These are phyloP conservation scores for Trametes gibbosa DNA, from an alignment of 768 basidiomycete genomes.

Conservation along the genomic window DNA sequence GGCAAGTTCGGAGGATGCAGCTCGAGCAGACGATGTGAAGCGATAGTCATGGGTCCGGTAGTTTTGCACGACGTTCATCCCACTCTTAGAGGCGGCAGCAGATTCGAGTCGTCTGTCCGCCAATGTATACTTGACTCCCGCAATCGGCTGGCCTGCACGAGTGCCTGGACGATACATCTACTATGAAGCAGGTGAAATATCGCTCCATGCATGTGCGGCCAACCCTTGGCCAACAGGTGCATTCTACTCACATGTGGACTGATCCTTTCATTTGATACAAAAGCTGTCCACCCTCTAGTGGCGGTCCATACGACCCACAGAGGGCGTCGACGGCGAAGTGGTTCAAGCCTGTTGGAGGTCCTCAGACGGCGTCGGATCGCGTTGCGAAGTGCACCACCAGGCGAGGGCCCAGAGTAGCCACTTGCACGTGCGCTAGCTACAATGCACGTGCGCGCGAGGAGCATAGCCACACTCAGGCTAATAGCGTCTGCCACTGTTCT, in stretches of 20 bases:
- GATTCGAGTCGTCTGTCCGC: too few relatives aligned
- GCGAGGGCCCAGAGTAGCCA: too few relatives aligned
- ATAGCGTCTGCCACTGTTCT: neutral
- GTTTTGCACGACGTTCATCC: neutral
- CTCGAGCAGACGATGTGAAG: neutral
- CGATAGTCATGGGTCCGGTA: neutral
- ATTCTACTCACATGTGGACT: too few relatives aligned
- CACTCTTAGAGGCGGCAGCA: neutral
- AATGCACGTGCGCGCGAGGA: neutral
- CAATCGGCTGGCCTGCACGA: neutral
- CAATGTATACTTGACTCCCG: too few relatives aligned
- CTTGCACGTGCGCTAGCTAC: too few relatives aligned
- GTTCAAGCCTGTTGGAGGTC: too few relatives aligned
- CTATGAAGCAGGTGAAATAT: neutral
- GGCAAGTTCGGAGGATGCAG: neutral
- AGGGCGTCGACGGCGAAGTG: too few relatives aligned
- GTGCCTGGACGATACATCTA: neutral
- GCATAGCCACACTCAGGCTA: constrained; percentile 10
- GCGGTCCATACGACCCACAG: too few relatives aligned
- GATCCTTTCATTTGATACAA: too few relatives aligned
- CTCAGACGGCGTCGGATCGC: too few relatives aligned
- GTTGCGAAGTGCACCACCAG: too few relatives aligned
- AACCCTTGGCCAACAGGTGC: neutral
- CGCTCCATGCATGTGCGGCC: neutral
- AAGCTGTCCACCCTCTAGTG: too few relatives aligned